Evolutionary conservation across 1,139 yeast genomes (phyloP).

Genomic region (Saccharomyces pastorianus): DNA sequence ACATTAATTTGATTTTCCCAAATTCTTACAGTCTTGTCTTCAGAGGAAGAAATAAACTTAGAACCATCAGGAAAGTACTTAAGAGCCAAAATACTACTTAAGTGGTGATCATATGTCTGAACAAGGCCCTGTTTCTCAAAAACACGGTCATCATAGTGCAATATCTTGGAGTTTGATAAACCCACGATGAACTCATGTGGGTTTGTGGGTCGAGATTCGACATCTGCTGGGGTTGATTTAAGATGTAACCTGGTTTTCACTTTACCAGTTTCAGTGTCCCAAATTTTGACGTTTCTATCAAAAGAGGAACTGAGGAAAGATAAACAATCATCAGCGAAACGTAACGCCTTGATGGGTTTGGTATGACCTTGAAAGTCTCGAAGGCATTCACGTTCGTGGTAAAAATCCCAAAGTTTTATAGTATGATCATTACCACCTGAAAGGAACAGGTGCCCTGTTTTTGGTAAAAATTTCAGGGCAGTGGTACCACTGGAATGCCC

Average conservation of each 20-base stretch:
- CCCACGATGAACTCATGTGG: constrained; percentile 63
- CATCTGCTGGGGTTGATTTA: constrained; percentile 50
- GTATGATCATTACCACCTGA: constrained; percentile 71
- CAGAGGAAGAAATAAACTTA: constrained; percentile 70
- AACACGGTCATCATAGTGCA: constrained; percentile 52
- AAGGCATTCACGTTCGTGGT: constrained; percentile 47
- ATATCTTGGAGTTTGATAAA: constrained; percentile 54
- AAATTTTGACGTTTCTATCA: constrained; percentile 57
- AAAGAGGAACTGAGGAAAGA: constrained; percentile 66
- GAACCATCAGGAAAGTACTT: constrained; percentile 49
- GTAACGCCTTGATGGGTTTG: constrained; percentile 57
- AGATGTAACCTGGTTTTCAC: constrained; percentile 39
- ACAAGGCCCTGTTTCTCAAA: constrained; percentile 37
- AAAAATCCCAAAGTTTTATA: constrained; percentile 64
- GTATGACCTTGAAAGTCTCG: constrained; percentile 64
- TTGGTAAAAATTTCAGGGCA: constrained; percentile 56
- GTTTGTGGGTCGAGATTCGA: constrained; percentile 54
- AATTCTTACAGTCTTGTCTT: constrained; percentile 73
- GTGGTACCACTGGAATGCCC: constrained; percentile 68
- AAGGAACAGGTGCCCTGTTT: constrained; percentile 63
- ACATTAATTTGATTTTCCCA: constrained; percentile 83
- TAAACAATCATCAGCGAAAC: constrained; percentile 48
- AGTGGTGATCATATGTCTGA: constrained; percentile 76
- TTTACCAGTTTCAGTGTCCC: constrained; percentile 78
- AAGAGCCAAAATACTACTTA: constrained; percentile 61